Evolutionary conservation across 768 basidiomycete species (phyloP).

Genomic region (Macrolepiota fuliginosa): DNA sequence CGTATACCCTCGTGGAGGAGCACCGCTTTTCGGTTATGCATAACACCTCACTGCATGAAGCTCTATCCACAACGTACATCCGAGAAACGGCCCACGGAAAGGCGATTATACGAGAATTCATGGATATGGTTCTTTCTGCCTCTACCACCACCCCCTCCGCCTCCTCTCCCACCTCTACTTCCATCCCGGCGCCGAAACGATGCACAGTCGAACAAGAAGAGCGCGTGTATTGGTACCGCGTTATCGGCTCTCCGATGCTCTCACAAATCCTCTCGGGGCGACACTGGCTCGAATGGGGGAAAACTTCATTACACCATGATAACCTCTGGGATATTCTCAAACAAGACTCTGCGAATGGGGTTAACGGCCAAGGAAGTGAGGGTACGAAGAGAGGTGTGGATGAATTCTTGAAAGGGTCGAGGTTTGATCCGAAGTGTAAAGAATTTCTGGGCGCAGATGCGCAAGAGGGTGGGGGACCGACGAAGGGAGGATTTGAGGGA

Average conservation of each 20-base stretch:
- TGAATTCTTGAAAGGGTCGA: neutral
- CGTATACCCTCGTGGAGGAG: neutral
- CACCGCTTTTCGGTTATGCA: constrained; percentile 27
- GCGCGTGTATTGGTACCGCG: neutral
- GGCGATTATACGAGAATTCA: neutral
- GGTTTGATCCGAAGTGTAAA: neutral
- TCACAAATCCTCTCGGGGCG: neutral
- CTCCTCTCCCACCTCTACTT: too few relatives aligned
- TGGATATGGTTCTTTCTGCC: neutral
- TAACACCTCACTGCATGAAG: constrained; percentile 19
- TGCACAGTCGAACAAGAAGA: neutral
- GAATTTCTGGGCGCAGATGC: neutral
- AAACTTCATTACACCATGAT: neutral
- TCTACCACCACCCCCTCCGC: neutral
- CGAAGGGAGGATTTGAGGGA: neutral
- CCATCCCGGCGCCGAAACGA: neutral
- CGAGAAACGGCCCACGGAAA: neutral
- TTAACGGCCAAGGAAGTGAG: neutral
- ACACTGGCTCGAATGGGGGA: neutral
- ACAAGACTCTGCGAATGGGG: neutral
- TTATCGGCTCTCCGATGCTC: neutral
- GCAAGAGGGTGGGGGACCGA: neutral
- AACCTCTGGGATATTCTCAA: neutral
- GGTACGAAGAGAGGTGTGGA: neutral
- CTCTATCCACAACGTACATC: neutral